A percentile compares a stretch with the other conserved stretches of the same genome.
phyloP scores from a whole-genome alignment of 768 basidiomycete genomes.

The Russula sp. region DNA sequence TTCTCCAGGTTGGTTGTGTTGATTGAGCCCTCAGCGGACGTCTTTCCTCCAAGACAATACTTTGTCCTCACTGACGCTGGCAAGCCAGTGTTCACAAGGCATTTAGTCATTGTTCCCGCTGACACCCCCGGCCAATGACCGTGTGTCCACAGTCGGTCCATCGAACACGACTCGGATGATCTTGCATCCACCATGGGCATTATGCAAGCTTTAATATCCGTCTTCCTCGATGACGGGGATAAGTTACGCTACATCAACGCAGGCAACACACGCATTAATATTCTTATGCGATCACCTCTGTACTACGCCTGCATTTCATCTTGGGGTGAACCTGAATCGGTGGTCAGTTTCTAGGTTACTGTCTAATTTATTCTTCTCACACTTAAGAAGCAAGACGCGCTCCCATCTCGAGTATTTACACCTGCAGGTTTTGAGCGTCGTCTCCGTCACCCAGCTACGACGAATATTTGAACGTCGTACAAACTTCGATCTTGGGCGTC shows the following conservation, averaged over 20 bases:
- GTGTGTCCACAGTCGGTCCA: constrained; percentile 40
- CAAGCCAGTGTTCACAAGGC: constrained; percentile 95
- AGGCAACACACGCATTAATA: constrained; percentile 77
- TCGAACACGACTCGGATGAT: constrained; percentile 53
- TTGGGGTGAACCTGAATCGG: constrained; percentile 94
- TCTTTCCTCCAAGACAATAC: constrained; percentile 63
- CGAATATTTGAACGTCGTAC: constrained; percentile 83
- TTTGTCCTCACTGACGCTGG: constrained; percentile 93
- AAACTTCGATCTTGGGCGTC: constrained; percentile 83
- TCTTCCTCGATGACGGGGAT: constrained; percentile 91
- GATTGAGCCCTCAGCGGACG: constrained; percentile 21
- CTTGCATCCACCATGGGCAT: constrained; percentile 81
- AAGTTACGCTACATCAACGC: constrained; percentile 79
- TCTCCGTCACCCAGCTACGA: constrained; percentile 78
- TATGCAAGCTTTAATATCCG: constrained; percentile 92
- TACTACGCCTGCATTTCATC: constrained; percentile 90
- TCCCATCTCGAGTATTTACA: constrained; percentile 94
- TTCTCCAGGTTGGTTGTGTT: neutral
- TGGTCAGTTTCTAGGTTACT: constrained; percentile 52
- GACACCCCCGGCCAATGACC: neutral
- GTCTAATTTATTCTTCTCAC: constrained; percentile 27
- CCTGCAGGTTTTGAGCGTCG: constrained; percentile 85
- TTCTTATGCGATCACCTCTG: constrained; percentile 78
- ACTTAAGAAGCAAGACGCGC: constrained; percentile 73
- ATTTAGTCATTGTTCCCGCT: constrained; percentile 21